These are phyloP conservation scores for Moricandia moricandioides DNA, from an alignment of 345 rosid genomes.

Conservation along the genomic window DNA sequence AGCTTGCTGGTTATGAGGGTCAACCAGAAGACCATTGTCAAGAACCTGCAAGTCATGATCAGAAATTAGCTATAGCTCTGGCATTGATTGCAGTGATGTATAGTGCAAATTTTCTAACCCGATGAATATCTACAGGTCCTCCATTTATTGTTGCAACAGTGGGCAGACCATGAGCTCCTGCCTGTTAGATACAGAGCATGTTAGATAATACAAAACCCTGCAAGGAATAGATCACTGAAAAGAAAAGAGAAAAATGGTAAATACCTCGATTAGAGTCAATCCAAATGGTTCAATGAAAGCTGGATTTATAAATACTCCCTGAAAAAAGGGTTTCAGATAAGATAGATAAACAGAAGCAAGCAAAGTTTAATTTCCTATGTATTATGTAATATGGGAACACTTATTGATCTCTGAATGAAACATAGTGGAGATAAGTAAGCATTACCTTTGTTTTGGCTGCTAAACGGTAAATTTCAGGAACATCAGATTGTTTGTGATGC, in stretches of 20 bases:
- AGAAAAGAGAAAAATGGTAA: slow-evolving; percentile 13
- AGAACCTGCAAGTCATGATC: slow-evolving; percentile 48
- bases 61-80: slow-evolving; percentile 1
- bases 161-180: slow-evolving; percentile 90
- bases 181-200: slow-evolving; percentile 43
- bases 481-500: slow-evolving; percentile 78
- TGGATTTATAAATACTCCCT: slow-evolving; percentile 94
- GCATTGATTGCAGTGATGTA: not conserved
- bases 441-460: slow-evolving; percentile 77
- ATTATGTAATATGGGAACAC: not conserved
- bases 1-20: slow-evolving; percentile 70
- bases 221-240: not conserved
- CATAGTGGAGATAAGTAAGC: not conserved
- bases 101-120: slow-evolving; percentile 36
- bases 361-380: not conserved
- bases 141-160: slow-evolving; percentile 87
- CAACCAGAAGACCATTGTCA: slow-evolving; percentile 77
- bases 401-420: not conserved
- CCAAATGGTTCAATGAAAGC: slow-evolving; percentile 95
- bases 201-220: not conserved
- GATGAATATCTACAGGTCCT: slow-evolving; percentile 83
- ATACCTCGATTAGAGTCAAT: slow-evolving; percentile 83
- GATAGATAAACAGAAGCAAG: not conserved
- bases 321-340: slow-evolving; percentile 2
- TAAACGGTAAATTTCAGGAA: slow-evolving; percentile 70